Evolutionary conservation across 225 moss, liverwort and hornwort species (phyloP).

Genomic region (Sphagnum contortum): DNA sequence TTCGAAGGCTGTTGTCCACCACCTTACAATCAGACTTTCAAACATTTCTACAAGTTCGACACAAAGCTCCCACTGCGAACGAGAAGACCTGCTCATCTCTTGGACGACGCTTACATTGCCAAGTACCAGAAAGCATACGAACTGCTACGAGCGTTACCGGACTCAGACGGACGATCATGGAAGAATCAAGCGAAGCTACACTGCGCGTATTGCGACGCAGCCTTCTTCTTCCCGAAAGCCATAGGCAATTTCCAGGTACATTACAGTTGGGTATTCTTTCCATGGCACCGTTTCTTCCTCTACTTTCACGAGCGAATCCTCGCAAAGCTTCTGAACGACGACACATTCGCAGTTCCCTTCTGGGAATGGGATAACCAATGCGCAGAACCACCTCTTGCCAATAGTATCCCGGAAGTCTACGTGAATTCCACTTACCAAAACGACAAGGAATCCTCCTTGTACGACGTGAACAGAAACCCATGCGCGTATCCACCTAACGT

Average conservation of each 20-base stretch:
- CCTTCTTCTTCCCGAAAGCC: slow-evolving; percentile 7
- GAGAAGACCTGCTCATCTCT: no score
- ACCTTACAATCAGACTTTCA: no score
- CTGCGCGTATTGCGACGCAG: slow-evolving; percentile 21
- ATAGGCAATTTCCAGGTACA: slow-evolving; percentile 13
- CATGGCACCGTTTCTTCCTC: slow-evolving; percentile 25
- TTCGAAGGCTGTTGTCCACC: no score
- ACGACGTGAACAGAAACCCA: slow-evolving; percentile 1
- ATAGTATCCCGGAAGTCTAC: slow-evolving; percentile 5
- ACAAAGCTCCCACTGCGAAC: no score
- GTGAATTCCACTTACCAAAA: neutral
- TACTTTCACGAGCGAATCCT: slow-evolving; percentile 30
- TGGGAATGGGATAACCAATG: slow-evolving; percentile 16
- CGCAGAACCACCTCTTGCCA: neutral
- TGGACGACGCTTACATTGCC: slow-evolving; percentile 6
- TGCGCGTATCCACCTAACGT: slow-evolving; percentile 3
- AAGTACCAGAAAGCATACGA: slow-evolving; percentile 11
- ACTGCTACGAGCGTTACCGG: slow-evolving; percentile 25
- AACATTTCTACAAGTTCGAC: no score
- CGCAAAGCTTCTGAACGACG: slow-evolving; percentile 6
- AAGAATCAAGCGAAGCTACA: slow-evolving; percentile 13
- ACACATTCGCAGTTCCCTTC: slow-evolving; percentile 14
- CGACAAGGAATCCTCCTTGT: slow-evolving; percentile 3
- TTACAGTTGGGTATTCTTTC: slow-evolving; percentile 23
- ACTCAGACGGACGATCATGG: slow-evolving; percentile 18